These are phyloP conservation scores for Penicillium paradoxum DNA, from an alignment of 495 filamentous ascomycete genomes.

Conservation along the genomic window DNA sequence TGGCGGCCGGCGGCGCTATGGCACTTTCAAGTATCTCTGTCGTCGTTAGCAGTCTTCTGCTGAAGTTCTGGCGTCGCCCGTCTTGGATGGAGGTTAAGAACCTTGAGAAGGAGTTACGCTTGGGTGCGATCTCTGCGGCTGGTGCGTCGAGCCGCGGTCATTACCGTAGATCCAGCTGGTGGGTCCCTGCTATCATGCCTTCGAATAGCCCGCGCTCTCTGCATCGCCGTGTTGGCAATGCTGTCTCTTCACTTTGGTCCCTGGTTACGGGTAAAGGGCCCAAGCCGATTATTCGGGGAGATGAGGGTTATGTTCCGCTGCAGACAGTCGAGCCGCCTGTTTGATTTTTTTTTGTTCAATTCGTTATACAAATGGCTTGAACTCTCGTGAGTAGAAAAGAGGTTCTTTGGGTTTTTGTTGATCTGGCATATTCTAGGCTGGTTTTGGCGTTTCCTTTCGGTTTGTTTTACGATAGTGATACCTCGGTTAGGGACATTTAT, in stretches of 20 bases:
- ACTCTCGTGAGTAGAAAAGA: background rate
- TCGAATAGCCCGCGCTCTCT: conserved; percentile 19
- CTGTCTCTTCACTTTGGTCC: conserved; percentile 23
- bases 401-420: background rate
- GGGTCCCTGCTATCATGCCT: conserved; percentile 23
- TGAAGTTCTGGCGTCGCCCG: conserved; percentile 86
- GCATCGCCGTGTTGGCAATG: conserved; percentile 16
- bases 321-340: conserved; percentile 40
- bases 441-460: background rate
- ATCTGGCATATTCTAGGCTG: background rate
- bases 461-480: conserved; percentile 11
- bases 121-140: conserved; percentile 11
- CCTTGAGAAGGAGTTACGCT: conserved; percentile 47
- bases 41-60: conserved; percentile 71
- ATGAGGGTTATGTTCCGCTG: conserved; percentile 43
- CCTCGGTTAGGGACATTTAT: conserved; percentile 7
- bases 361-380: background rate
- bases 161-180: conserved; percentile 28
- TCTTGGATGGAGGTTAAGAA: conserved; percentile 79
- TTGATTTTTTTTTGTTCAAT: conserved; percentile 6
- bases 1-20: conserved; percentile 95
- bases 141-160: background rate
- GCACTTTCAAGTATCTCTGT: conserved; percentile 86
- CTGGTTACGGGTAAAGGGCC: conserved; percentile 24
- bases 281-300: conserved; percentile 16